phyloP scores from a whole-genome alignment of 768 basidiomycete species.

The Rhizopogon salebrosus region DNA sequence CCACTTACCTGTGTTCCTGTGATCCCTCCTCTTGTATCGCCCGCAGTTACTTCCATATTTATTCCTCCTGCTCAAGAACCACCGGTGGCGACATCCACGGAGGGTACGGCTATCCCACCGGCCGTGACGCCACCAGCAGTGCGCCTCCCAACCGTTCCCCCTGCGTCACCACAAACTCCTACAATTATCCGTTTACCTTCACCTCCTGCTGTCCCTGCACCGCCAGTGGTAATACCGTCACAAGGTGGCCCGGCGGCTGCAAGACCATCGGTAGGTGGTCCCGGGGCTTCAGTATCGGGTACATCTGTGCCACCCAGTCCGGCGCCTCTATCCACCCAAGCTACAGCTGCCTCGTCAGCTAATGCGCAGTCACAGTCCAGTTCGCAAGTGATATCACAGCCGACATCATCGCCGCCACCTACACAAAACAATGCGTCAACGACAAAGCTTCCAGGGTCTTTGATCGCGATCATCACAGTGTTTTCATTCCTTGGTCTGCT shows the following conservation, averaged over 20 bases:
- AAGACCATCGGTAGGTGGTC: no score
- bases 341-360: neutral
- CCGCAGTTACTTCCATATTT: neutral
- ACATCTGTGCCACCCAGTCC: neutral
- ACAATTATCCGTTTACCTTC: neutral
- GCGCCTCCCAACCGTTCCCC: no score
- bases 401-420: neutral
- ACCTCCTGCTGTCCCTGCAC: neutral
- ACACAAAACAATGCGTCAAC: neutral
- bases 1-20: slow-evolving; percentile 3
- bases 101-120: no score
- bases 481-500: slow-evolving; percentile 11
- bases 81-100: neutral
- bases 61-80: neutral
- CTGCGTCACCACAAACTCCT: neutral
- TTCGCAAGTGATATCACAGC: neutral
- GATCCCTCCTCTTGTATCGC: neutral
- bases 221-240: neutral
- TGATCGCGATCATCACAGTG: slow-evolving; percentile 14
- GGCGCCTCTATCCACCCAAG: neutral
- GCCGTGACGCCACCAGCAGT: no score
- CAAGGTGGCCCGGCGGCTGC: neutral
- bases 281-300: neutral
- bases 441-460: slow-evolving; percentile 1
- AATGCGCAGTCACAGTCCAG: neutral